Evolutionary conservation across 495 filamentous ascomycete genomes (phyloP).

Genomic region (Xylaria nigripes): DNA sequence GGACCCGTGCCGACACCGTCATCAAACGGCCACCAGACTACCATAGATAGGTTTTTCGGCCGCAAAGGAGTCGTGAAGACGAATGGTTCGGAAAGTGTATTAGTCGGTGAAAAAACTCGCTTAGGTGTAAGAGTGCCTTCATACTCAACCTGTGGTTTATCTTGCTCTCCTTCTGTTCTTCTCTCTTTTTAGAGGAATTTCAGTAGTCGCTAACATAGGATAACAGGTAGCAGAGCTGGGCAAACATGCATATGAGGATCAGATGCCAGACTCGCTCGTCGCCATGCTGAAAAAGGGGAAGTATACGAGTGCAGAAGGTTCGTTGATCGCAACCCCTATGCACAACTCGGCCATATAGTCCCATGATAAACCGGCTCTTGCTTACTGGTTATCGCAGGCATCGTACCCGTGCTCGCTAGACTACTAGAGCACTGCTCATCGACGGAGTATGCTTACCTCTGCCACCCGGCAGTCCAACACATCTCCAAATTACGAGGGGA

Average conservation of each 20-base stretch:
- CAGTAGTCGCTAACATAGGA: slow-evolving; percentile 4
- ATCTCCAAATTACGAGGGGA: slow-evolving; percentile 73
- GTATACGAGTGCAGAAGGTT: slow-evolving; percentile 47
- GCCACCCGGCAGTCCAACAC: slow-evolving; percentile 67
- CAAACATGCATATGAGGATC: slow-evolving; percentile 74
- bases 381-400: slow-evolving; percentile 34
- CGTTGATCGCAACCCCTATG: slow-evolving; percentile 43
- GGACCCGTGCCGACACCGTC: not conserved
- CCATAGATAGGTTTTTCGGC: slow-evolving; percentile 3
- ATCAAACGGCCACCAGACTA: not conserved
- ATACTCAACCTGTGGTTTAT: not conserved
- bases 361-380: slow-evolving; percentile 11
- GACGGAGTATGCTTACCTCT: slow-evolving; percentile 67
- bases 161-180: not conserved
- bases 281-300: slow-evolving; percentile 58
- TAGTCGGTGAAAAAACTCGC: slow-evolving; percentile 20
- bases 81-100: not conserved
- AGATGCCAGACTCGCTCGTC: slow-evolving; percentile 78
- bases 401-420: slow-evolving; percentile 66
- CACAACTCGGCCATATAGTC: slow-evolving; percentile 12
- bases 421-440: slow-evolving; percentile 59
- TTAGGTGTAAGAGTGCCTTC: not conserved
- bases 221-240: slow-evolving; percentile 56
- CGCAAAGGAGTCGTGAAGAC: no score
- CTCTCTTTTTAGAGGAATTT: not conserved